Evolutionary conservation across 1,284 basidiomycete genomes (phyloP).

Genomic region (Schizopora paradoxa): DNA sequence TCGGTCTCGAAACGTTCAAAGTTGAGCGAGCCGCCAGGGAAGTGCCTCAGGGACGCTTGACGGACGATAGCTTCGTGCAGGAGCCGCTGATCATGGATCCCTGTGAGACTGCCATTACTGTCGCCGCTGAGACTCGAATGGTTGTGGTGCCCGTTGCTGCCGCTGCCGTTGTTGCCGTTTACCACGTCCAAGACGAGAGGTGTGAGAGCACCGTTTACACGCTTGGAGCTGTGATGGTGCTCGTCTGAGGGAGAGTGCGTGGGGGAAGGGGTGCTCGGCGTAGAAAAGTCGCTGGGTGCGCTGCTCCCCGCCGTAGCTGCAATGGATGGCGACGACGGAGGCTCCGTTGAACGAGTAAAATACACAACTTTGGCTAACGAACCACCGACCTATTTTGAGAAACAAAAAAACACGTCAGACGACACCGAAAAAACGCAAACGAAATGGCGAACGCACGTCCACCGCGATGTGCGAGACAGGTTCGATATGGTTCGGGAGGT

Average conservation of each 20-base stretch:
- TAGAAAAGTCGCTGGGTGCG: constrained; percentile 40
- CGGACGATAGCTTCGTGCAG: constrained; percentile 64
- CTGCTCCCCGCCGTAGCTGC: constrained; percentile 52
- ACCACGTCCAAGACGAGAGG: constrained; percentile 63
- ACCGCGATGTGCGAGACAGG: constrained; percentile 95
- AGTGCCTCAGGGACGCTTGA: constrained; percentile 68
- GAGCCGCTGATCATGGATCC: constrained; percentile 22
- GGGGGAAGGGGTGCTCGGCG: constrained; percentile 48
- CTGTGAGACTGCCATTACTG: too few relatives aligned
- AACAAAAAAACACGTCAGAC: constrained; percentile 7
- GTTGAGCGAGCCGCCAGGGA: constrained; percentile 95
- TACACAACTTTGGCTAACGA: constrained; percentile 98
- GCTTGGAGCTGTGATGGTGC: constrained; percentile 24
- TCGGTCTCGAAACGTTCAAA: constrained; percentile 97
- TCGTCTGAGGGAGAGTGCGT: constrained; percentile 36
- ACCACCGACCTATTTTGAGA: constrained; percentile 74
- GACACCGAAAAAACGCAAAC: constrained; percentile 10
- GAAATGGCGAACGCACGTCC: constrained; percentile 60
- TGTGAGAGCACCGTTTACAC: constrained; percentile 72
- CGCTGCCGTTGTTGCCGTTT: constrained; percentile 25
- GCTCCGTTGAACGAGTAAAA: constrained; percentile 88
- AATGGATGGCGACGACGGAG: constrained; percentile 63
- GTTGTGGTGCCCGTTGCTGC: neutral
- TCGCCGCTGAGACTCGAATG: constrained; percentile 39
- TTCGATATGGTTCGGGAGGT: constrained; percentile 93